Evolutionary conservation across 2,329 filamentous ascomycete genomes (phyloP).

Genomic region (Fusarium keratoplasticum): DNA sequence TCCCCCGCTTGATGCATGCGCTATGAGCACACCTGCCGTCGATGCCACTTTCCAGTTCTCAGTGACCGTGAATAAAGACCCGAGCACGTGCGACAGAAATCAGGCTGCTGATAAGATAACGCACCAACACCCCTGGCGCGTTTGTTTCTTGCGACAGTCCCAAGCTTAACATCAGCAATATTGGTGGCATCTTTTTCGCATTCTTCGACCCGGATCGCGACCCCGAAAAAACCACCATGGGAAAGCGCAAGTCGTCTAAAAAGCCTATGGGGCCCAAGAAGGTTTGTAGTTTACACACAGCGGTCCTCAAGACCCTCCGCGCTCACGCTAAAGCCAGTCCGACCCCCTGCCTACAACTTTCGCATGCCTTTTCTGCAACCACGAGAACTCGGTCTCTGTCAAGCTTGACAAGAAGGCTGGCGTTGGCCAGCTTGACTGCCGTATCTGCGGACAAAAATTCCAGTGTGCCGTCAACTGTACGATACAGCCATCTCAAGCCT

Average conservation of each 20-base stretch:
- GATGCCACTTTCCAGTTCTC: background rate
- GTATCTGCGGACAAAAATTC: slow-evolving; percentile 92
- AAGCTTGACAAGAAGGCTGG: slow-evolving; percentile 95
- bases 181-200: slow-evolving; percentile 34
- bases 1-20: slow-evolving; percentile 41
- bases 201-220: slow-evolving; percentile 24
- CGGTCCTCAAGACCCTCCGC: slow-evolving; percentile 2
- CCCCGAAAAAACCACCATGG: slow-evolving; percentile 63
- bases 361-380: slow-evolving; percentile 97
- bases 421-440: slow-evolving; percentile 87
- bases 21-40: slow-evolving; percentile 23
- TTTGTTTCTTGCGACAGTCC: slow-evolving; percentile 24
- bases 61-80: slow-evolving; percentile 4
- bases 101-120: slow-evolving; percentile 43
- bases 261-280: slow-evolving; percentile 87
- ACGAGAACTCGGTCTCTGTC: slow-evolving; percentile 91
- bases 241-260: slow-evolving; percentile 93
- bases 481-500: slow-evolving; percentile 40
- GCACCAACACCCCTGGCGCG: slow-evolving; percentile 26
- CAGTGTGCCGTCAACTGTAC: slow-evolving; percentile 93
- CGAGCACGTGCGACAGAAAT: slow-evolving; percentile 40
- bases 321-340: slow-evolving; percentile 57
- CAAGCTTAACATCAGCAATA: slow-evolving; percentile 42
- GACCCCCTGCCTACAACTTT: slow-evolving; percentile 86
- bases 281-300: slow-evolving; percentile 60